A percentile compares a stretch with the other conserved stretches of the same genome.
Conservation (phyloP, 2,329 filamentous ascomycete species). For the Fonsecaea monophora region DNA sequence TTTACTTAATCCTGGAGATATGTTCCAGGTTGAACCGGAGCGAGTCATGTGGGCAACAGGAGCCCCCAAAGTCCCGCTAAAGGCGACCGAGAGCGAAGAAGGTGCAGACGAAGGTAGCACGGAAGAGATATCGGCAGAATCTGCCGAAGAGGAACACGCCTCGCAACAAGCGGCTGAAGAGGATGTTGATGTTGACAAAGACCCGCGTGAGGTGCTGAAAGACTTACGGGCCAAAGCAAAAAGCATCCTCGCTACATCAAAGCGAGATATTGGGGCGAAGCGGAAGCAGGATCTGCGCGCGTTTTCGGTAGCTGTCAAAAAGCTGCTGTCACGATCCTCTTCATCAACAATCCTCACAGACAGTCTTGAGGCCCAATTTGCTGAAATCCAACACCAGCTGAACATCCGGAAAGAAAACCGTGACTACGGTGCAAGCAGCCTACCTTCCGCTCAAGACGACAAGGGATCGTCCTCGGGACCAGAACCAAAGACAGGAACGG, state of each 20-base stretch:
- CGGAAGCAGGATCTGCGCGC: constrained; percentile 77
- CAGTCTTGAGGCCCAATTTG: constrained; percentile 63
- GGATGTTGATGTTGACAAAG: constrained; percentile 51
- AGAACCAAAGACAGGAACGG: constrained; percentile 12
- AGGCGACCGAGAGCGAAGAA: constrained; percentile 41
- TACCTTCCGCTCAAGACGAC: constrained; percentile 25
- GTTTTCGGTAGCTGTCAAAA: constrained; percentile 71
- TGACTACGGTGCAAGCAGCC: constrained; percentile 28
- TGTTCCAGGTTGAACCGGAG: constrained; percentile 94
- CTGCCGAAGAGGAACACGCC: constrained; percentile 36
- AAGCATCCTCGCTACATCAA: constrained; percentile 62
- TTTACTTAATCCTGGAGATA: constrained; percentile 92
- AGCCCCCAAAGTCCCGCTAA: constrained; percentile 62
- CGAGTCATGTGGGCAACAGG: constrained; percentile 89
- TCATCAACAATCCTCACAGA: constrained; percentile 52
- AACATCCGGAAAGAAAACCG: constrained; percentile 47
- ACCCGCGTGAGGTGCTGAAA: constrained; percentile 58
- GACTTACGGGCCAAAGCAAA: constrained; percentile 65
- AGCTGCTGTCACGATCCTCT: constrained; percentile 64
- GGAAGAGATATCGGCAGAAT: constrained; percentile 33
- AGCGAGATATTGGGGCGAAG: constrained; percentile 66
- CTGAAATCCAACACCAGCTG: constrained; percentile 57
- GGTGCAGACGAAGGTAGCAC: constrained; percentile 34
- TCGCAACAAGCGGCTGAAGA: constrained; percentile 42
- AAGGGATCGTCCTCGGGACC: constrained; percentile 19